Evolutionary conservation across 176 grass and related monocot genomes (phyloP).

Genomic region (Eremochloa ophiuroides): DNA sequence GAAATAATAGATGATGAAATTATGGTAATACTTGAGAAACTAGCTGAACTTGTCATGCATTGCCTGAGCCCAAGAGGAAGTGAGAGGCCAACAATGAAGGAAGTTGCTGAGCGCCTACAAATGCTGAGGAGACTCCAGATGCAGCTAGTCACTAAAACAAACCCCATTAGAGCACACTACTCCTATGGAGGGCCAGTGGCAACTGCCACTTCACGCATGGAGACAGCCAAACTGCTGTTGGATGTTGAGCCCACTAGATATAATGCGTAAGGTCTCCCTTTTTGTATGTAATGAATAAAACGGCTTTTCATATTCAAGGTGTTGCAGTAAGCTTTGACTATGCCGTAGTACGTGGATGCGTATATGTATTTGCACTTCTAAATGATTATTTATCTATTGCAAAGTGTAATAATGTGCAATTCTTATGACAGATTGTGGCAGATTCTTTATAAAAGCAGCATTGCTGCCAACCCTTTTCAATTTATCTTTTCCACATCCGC

Average conservation of each 20-base stretch:
- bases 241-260: too few species aligned
- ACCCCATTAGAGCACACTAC: too few species aligned
- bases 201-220: too few species aligned
- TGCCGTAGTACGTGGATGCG: too few species aligned
- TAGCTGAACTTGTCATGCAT: background rate
- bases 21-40: conserved; percentile 16
- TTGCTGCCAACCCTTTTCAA: background rate
- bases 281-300: too few species aligned
- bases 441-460: background rate
- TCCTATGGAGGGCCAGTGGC: too few species aligned
- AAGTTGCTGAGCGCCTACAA: conserved; percentile 12
- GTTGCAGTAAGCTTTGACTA: too few species aligned
- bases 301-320: too few species aligned
- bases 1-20: conserved; percentile 12
- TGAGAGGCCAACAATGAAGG: conserved; percentile 27
- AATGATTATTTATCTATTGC: background rate
- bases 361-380: background rate
- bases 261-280: too few species aligned
- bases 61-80: background rate
- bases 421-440: background rate
- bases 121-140: background rate
- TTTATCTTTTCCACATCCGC: background rate
- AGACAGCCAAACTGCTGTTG: too few species aligned
- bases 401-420: background rate
- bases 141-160: too few species aligned